Evolutionary conservation across 2,329 filamentous ascomycete genomes (phyloP), one percentile per base, ranked within the genome.

Genomic region (Xylaria sp.): DNA sequence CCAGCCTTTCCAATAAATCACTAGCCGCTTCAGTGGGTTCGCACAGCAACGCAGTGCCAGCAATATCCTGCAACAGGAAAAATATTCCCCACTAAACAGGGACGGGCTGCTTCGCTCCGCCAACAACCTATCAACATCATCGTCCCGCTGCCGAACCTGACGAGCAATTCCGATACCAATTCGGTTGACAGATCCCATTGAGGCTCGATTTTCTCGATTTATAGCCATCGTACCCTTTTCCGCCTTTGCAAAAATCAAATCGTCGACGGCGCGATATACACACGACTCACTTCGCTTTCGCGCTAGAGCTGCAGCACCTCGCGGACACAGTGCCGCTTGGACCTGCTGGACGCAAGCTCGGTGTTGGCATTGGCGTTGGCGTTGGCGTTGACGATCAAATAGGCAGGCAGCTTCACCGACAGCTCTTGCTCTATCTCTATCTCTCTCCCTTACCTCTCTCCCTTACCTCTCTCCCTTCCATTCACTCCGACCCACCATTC

Each of bases 1-100:
- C 70, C 70, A 71, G 52, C 70, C 70, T 69, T 69, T 63, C 60
- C 28, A 39, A 63, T 68, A 55, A 54, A 58, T n/a, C 50, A 28
- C 50, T 51, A 50, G 55, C 55, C 62, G 50, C 58, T 59, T 59
- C 20, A 41, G 69, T 66, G 69, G 65, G 57, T 51, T 68, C 64
- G 28, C 70, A 66, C 60, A 67, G 70, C 70, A 72, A 70, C 70
- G 50, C 48, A 52, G 37, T 32, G 46, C 39, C 50, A 48, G 32
- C 65, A 18, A 37, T 39, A 58, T 9, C 32, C 34, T 39, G 37
- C 37, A 66, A 46, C 50, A 18, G 52, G 39, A 51, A 50, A 46
- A 25, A 18, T 18, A 18, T 46, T 7, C 44, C 48, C 63, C 48
- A 62, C 63, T 28, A 23, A 15, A 34, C 57, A 34, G 28, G 25